These are phyloP conservation scores for Fraxinus americana DNA, from an alignment of 257 asterid genomes.

Conservation along the genomic window DNA sequence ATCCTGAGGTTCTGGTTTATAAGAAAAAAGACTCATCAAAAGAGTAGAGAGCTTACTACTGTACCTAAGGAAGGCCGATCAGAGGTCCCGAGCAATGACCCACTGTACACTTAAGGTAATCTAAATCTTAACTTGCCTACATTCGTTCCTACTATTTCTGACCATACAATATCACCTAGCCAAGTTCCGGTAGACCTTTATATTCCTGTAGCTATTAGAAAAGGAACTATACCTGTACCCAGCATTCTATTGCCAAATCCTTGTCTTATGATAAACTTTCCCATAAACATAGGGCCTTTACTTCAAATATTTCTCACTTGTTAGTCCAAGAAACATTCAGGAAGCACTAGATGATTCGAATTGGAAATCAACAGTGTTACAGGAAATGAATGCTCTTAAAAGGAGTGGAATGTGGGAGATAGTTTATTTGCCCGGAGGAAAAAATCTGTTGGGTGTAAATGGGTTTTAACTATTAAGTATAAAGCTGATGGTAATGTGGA, in stretches of 20 bases:
- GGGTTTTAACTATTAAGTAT: neutral
- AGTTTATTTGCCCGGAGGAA: neutral
- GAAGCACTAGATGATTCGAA: neutral
- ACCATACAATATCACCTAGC: neutral
- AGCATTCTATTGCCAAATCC: conserved; percentile 11
- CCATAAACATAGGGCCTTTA: conserved; percentile 3
- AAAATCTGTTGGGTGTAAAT: neutral
- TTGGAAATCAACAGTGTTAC: conserved; percentile 9
- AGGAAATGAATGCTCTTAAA: conserved; percentile 6
- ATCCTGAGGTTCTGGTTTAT: neutral
- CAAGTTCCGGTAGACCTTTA: neutral
- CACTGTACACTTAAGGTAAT: neutral
- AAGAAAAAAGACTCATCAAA: neutral
- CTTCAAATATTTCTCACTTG: neutral
- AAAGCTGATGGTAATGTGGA: neutral
- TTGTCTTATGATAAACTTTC: neutral
- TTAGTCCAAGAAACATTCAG: no score
- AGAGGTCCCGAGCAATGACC: neutral
- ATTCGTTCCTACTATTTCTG: neutral
- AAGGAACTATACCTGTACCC: conserved; percentile 4
- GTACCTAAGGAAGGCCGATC: neutral
- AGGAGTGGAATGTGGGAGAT: neutral
- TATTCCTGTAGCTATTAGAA: conserved; percentile 4
- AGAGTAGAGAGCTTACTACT: no score
- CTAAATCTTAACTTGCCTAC: neutral